These are phyloP conservation scores for Mucor sp. DNA, from an alignment of 371 early-diverging fungal genomes.

Conservation along the genomic window DNA sequence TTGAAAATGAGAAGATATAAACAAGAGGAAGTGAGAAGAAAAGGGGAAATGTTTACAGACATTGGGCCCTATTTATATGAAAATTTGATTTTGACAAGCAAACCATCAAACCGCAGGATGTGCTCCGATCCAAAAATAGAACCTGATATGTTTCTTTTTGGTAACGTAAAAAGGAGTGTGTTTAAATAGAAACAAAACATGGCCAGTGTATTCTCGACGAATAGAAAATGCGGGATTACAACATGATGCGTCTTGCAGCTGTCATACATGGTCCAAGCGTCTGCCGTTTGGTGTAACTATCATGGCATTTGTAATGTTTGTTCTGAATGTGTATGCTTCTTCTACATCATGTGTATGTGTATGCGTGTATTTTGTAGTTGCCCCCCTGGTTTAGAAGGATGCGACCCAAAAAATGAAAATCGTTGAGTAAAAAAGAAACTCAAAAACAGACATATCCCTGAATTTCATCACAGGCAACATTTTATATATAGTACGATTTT, in stretches of 20 bases:
- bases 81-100: background rate
- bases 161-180: too few species aligned
- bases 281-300: too few species aligned
- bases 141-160: background rate
- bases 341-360: too few species aligned
- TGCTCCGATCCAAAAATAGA: constrained; percentile 5
- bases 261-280: background rate
- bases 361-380: too few species aligned
- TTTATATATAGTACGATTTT: background rate
- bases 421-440: background rate
- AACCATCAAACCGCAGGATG: background rate
- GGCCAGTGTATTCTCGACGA: background rate
- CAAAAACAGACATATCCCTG: background rate
- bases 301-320: too few species aligned
- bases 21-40: background rate
- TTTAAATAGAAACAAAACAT: background rate
- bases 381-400: too few species aligned
- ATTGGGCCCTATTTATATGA: background rate
- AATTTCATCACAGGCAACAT: background rate
- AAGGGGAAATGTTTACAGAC: background rate
- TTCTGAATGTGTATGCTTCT: background rate
- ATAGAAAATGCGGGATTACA: background rate
- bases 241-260: background rate
- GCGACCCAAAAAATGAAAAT: too few species aligned
- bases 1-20: background rate